These are phyloP conservation scores for Leishmania gerbilli DNA, from an alignment of 208 protist genomes.

Conservation along the genomic window DNA sequence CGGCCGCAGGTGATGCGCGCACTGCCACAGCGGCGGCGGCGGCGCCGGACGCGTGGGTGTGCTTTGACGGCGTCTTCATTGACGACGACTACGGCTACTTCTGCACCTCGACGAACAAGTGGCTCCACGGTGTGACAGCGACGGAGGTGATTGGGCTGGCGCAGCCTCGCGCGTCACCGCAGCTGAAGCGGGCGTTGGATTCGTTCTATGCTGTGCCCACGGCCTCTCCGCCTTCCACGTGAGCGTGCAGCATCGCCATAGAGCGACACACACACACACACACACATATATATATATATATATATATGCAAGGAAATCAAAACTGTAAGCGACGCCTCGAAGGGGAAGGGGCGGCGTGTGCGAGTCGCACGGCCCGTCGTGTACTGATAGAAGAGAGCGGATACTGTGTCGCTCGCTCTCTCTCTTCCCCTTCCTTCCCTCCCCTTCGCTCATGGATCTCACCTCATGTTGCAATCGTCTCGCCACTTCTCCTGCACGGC, in stretches of 20 bases:
- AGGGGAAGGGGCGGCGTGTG: neutral
- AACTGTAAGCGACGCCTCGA: neutral
- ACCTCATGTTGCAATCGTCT: neutral
- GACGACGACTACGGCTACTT: constrained; percentile 82
- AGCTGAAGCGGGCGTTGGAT: constrained; percentile 36
- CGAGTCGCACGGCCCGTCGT: neutral
- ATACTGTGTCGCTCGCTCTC: neutral
- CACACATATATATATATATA: neutral
- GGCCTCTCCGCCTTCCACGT: neutral
- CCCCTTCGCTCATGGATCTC: neutral
- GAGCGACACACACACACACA: neutral
- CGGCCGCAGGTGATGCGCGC: constrained; percentile 39
- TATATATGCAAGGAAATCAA: neutral
- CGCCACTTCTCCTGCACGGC: neutral
- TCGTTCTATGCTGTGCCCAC: constrained; percentile 41
- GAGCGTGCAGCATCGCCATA: neutral
- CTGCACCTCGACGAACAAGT: constrained; percentile 79
- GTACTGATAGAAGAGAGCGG: neutral
- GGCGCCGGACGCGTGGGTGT: constrained; percentile 41
- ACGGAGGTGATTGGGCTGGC: constrained; percentile 86
- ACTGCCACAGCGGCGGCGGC: constrained; percentile 11
- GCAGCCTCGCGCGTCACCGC: constrained; percentile 38
- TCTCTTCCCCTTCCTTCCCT: neutral
- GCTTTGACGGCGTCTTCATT: constrained; percentile 84
- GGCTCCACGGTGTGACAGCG: constrained; percentile 74